Percentiles rank a stretch among this genome's conserved stretches.
These are phyloP conservation scores for Chondrostereum purpureum DNA, from an alignment of 1,284 basidiomycete genomes.

Conservation along the genomic window DNA sequence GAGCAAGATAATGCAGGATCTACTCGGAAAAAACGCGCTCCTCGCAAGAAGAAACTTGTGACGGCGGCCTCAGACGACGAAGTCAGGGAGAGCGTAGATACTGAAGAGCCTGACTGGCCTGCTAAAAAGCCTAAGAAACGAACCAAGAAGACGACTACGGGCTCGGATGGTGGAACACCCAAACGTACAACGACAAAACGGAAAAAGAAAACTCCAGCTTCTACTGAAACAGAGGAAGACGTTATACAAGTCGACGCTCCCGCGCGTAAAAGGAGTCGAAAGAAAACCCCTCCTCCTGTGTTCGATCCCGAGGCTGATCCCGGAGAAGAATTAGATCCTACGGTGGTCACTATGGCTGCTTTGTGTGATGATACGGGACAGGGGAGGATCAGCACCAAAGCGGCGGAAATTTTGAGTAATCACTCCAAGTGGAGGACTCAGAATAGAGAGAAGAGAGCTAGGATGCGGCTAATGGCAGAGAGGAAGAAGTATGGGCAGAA, in stretches of 20 bases:
- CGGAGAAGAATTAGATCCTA: constrained; percentile 72
- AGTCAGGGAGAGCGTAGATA: constrained; percentile 5
- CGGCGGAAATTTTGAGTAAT: constrained; percentile 58
- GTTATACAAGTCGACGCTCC: constrained; percentile 14
- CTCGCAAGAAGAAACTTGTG: no score
- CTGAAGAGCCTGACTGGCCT: constrained; percentile 4
- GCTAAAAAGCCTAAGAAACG: constrained; percentile 4
- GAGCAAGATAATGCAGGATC: no score
- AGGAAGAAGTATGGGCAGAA: constrained; percentile 62
- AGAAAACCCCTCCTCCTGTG: constrained; percentile 34
- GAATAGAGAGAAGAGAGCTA: constrained; percentile 56
- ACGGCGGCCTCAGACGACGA: no score
- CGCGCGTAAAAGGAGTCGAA: constrained; percentile 12
- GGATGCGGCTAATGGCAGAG: constrained; percentile 57
- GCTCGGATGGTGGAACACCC: neutral
- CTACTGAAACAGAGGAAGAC: constrained; percentile 8
- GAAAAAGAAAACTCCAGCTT: constrained; percentile 1
- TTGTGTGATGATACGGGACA: constrained; percentile 69
- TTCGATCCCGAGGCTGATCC: constrained; percentile 55
- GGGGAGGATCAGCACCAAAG: constrained; percentile 69
- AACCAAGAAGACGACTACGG: neutral
- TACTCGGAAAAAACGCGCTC: neutral
- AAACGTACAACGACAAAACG: constrained; percentile 12
- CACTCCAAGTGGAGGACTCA: constrained; percentile 61
- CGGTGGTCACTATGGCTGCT: constrained; percentile 67